Evolutionary conservation across 2,329 filamentous ascomycete species (phyloP).

Genomic region (Coniochaeta pulveracea): DNA sequence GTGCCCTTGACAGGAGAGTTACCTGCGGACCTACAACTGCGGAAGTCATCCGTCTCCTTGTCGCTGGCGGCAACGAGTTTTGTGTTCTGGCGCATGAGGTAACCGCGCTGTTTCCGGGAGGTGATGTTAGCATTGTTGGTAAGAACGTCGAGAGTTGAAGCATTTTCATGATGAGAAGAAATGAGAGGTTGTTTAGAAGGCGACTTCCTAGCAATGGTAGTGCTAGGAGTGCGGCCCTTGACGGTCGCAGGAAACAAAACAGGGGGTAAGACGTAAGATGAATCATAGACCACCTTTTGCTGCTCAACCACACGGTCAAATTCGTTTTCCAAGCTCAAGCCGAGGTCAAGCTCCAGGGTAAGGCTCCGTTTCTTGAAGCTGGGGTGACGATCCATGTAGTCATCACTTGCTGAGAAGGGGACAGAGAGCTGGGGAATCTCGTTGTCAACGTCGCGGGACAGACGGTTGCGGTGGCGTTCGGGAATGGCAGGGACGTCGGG

Average conservation of each 20-base stretch:
- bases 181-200: too few species aligned
- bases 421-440: conserved; percentile 21
- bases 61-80: conserved; percentile 92
- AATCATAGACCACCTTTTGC: conserved; percentile 99
- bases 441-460: conserved; percentile 34
- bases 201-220: too few species aligned
- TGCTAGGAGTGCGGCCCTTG: conserved; percentile 7
- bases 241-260: too few species aligned
- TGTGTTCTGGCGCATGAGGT: conserved; percentile 96
- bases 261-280: too few species aligned
- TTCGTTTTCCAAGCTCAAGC: conserved; percentile 79
- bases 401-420: conserved; percentile 23
- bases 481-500: conserved; percentile 49
- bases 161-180: too few species aligned
- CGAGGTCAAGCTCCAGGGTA: conserved; percentile 70
- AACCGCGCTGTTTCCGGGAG: conserved; percentile 73
- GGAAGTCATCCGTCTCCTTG: conserved; percentile 47
- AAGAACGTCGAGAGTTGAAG: not conserved
- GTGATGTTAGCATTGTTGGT: conserved; percentile 49
- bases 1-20: conserved; percentile 64
- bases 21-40: conserved; percentile 47
- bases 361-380: conserved; percentile 77
- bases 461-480: conserved; percentile 44
- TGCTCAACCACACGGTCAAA: conserved; percentile 91
- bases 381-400: conserved; percentile 48